phyloP scores from a whole-genome alignment of 2,329 filamentous ascomycete genomes.

The Fusarium penzigii region DNA sequence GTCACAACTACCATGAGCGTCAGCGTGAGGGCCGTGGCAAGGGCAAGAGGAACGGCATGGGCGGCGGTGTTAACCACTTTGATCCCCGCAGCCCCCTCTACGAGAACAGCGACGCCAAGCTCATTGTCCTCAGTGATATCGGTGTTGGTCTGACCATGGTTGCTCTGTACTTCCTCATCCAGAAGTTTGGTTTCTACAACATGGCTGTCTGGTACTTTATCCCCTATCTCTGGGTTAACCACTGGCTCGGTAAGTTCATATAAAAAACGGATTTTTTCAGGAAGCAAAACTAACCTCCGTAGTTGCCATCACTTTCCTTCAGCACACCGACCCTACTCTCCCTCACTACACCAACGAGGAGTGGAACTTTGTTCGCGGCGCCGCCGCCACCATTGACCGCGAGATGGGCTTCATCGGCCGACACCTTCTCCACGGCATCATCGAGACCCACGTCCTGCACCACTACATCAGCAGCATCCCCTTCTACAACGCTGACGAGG shows the following conservation, averaged over 20 bases:
- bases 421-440: constrained; percentile 64
- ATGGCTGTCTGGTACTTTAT: constrained; percentile 61
- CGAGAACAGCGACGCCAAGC: constrained; percentile 85
- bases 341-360: constrained; percentile 45
- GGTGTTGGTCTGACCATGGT: constrained; percentile 61
- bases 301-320: constrained; percentile 75
- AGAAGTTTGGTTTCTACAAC: constrained; percentile 56
- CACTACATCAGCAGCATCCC: constrained; percentile 42
- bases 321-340: constrained; percentile 62
- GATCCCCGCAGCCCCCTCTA: constrained; percentile 72
- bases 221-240: constrained; percentile 70
- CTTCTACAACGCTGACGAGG: constrained; percentile 53
- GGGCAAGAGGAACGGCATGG: constrained; percentile 43
- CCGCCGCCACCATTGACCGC: constrained; percentile 62
- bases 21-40: constrained; percentile 82
- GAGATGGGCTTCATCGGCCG: constrained; percentile 63
- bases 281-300: constrained; percentile 10
- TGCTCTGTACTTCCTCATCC: constrained; percentile 52
- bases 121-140: constrained; percentile 66
- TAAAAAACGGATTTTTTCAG: neutral
- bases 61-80: constrained; percentile 52
- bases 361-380: constrained; percentile 64
- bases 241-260: constrained; percentile 60
- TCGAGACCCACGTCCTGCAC: constrained; percentile 62
- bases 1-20: constrained; percentile 87